phyloP scores from a whole-genome alignment of 1,284 basidiomycete species.

The Trichosporon faecale region DNA sequence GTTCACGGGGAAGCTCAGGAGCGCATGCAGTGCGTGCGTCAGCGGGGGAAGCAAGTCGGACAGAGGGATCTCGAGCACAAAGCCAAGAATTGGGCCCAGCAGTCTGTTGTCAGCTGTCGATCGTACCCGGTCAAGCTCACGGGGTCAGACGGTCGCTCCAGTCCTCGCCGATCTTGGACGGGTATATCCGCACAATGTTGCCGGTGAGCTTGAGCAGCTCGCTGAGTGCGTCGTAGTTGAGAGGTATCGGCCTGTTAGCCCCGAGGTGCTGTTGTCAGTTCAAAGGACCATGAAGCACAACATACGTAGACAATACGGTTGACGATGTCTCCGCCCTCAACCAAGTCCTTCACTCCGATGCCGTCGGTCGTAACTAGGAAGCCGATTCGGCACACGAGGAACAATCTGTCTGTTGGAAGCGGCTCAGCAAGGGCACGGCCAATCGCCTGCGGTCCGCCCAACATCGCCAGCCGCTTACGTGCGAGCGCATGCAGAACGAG shows the following conservation, averaged over 20 bases:
- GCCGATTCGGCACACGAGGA: conserved; percentile 44
- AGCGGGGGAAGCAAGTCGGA: conserved; percentile 39
- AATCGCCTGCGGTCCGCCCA: conserved; percentile 31
- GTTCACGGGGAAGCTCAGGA: conserved; percentile 41
- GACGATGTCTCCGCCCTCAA: conserved; percentile 38
- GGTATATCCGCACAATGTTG: conserved; percentile 44
- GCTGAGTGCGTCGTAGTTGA: conserved; percentile 34
- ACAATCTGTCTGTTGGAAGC: conserved; percentile 33
- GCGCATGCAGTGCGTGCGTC: conserved; percentile 39
- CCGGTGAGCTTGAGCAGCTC: conserved; percentile 49
- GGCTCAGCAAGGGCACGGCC: conserved; percentile 33
- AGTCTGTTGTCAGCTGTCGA: conserved; percentile 20
- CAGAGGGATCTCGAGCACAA: conserved; percentile 35
- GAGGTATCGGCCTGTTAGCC: conserved; percentile 18
- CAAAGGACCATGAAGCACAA: neutral
- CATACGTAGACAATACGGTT: conserved; percentile 40
- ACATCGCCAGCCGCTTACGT: conserved; percentile 28
- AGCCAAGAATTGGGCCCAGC: conserved; percentile 31
- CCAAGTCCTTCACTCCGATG: conserved; percentile 33
- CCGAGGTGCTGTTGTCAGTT: conserved; percentile 26
- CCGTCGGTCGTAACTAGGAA: conserved; percentile 45
- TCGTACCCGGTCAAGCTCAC: too few species aligned
- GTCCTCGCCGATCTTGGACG: conserved; percentile 17
- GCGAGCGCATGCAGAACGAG: conserved; percentile 38
- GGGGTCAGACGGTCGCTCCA: conserved; percentile 29